Percentiles rank a stretch among this genome's conserved stretches.
phyloP scores from a whole-genome alignment of 2,329 filamentous ascomycete genomes.

The Fusarium guadeloupense region DNA sequence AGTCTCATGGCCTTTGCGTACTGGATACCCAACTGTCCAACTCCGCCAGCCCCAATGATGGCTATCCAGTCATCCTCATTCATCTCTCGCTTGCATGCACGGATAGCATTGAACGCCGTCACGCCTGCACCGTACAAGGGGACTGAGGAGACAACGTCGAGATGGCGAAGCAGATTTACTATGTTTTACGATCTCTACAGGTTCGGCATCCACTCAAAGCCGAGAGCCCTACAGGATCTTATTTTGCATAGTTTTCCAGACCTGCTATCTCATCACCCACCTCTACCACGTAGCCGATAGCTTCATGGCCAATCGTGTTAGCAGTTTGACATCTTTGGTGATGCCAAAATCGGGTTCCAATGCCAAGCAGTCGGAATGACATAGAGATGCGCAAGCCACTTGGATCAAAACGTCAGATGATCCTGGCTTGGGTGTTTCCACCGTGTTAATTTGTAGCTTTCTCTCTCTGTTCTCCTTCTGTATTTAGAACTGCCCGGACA shows the following conservation, averaged over 20 bases:
- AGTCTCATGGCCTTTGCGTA: slow-evolving; percentile 7
- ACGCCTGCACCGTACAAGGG: slow-evolving; percentile 2
- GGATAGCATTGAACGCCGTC: neutral
- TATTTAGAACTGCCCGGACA: too few species aligned
- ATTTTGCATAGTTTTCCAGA: neutral
- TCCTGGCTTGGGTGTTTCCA: neutral
- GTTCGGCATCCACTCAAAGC: neutral
- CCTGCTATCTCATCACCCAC: neutral
- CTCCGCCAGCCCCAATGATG: neutral
- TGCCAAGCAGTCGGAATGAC: neutral
- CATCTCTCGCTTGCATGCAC: neutral
- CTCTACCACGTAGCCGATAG: neutral
- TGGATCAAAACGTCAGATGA: neutral
- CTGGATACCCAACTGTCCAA: neutral
- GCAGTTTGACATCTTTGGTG: neutral
- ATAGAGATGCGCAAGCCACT: neutral
- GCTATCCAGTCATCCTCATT: neutral
- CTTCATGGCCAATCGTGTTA: neutral
- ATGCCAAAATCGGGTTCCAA: neutral
- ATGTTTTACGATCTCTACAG: neutral
- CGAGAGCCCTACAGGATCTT: neutral
- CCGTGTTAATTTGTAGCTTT: neutral
- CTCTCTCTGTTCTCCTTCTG: neutral
- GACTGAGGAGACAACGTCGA: neutral
- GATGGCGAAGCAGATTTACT: neutral